phyloP scores from a whole-genome alignment of 768 basidiomycete genomes.

The Pulveroboletus sp. region DNA sequence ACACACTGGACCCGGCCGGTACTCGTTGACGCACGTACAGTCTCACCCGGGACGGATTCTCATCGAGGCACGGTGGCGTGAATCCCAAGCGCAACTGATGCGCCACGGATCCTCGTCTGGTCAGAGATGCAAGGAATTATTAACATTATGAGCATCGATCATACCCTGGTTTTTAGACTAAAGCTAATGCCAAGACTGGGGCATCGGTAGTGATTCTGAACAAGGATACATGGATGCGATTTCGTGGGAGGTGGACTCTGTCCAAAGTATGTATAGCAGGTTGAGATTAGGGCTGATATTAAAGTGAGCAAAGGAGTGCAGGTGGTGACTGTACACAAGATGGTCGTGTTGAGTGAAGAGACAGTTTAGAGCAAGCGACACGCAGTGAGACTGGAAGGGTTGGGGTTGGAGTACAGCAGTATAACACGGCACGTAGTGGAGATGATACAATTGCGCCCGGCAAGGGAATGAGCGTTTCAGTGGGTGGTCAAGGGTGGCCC shows the following conservation, averaged over 20 bases:
- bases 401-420: conserved; percentile 9
- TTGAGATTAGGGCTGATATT: not conserved
- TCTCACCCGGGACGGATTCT: not conserved
- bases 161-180: not conserved
- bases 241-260: too few species aligned
- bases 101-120: conserved; percentile 7
- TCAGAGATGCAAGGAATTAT: not conserved
- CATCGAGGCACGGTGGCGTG: not conserved
- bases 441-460: conserved; percentile 7
- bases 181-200: not conserved
- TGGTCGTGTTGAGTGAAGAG: not conserved
- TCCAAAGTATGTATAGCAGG: conserved; percentile 2
- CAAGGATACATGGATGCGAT: not conserved
- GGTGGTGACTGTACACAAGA: conserved; percentile 7
- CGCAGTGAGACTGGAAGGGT: not conserved
- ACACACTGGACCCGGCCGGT: not conserved
- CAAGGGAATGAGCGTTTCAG: not conserved
- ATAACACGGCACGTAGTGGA: conserved; percentile 8
- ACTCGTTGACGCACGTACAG: not conserved
- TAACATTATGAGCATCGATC: not conserved
- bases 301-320: conserved; percentile 14
- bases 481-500: conserved; percentile 10
- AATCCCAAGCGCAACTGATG: not conserved
- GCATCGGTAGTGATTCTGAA: not conserved
- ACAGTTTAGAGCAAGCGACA: not conserved